phyloP scores from a whole-genome alignment of 805 yeast genomes.

The Candida verbasci region DNA sequence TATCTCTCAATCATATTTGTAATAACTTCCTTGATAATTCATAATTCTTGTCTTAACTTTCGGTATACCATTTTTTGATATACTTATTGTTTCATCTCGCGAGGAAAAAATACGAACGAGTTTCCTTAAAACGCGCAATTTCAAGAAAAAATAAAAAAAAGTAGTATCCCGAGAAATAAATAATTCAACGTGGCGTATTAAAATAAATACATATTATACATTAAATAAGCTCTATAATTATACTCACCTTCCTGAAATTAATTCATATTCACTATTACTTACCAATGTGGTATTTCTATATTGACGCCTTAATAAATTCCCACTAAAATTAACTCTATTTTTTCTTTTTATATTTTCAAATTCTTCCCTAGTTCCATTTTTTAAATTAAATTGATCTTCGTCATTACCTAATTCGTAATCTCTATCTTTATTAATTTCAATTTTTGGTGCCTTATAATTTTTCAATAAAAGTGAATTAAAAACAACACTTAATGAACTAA shows the following conservation, averaged over 20 bases:
- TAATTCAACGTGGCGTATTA: too few relatives aligned
- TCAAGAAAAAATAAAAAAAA: neutral
- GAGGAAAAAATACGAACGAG: constrained; percentile 2
- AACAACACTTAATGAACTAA: constrained; percentile 87
- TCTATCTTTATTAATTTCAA: constrained; percentile 9
- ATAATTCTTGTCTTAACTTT: too few relatives aligned
- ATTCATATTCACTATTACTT: constrained; percentile 7
- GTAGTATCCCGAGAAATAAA: neutral
- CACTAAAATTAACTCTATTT: neutral
- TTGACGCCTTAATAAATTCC: neutral
- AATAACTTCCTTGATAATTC: neutral
- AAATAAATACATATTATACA: too few relatives aligned
- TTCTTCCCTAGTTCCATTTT: constrained; percentile 19
- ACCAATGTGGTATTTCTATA: neutral
- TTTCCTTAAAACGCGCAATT: neutral
- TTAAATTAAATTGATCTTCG: constrained; percentile 20
- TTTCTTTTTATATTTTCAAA: constrained; percentile 14
- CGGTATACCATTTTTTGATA: too few relatives aligned
- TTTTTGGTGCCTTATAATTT: constrained; percentile 48
- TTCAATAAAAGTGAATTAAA: constrained; percentile 70
- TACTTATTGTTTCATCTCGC: too few relatives aligned
- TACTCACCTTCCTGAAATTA: constrained; percentile 8
- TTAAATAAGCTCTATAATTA: too few relatives aligned
- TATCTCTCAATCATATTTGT: neutral
- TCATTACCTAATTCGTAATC: constrained; percentile 19